Percentiles rank a stretch among this genome's conserved stretches.
These are phyloP conservation scores for Rhytidhysteron rufulum DNA, from an alignment of 2,329 filamentous ascomycete genomes.

Conservation along the genomic window DNA sequence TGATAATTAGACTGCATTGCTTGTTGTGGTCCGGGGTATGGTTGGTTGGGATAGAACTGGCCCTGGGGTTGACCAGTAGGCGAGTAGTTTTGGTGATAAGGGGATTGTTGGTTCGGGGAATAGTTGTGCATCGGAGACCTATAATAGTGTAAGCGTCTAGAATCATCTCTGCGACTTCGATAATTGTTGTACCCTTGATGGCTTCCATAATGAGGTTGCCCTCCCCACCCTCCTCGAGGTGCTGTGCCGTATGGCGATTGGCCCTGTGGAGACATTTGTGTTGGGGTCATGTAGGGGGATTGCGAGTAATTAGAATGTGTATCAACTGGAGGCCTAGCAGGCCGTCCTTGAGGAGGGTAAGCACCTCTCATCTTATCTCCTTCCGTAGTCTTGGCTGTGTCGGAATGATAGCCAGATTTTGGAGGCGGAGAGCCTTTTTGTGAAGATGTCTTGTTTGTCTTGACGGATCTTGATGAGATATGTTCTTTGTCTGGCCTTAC, in stretches of 20 bases:
- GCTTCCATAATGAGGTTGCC: conserved; percentile 43
- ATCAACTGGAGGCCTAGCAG: conserved; percentile 39
- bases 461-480: conserved; percentile 10
- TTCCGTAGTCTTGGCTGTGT: conserved; percentile 22
- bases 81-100: conserved; percentile 45
- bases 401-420: conserved; percentile 27
- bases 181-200: conserved; percentile 47
- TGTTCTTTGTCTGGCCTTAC: conserved; percentile 17
- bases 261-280: conserved; percentile 59
- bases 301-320: conserved; percentile 50
- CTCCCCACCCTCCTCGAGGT: conserved; percentile 53
- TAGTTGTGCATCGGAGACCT: conserved; percentile 53
- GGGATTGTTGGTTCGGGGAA: conserved; percentile 51
- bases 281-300: conserved; percentile 57
- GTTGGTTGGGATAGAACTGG: conserved; percentile 52
- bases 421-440: conserved; percentile 24
- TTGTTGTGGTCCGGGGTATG: conserved; percentile 55
- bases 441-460: conserved; percentile 14
- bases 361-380: conserved; percentile 33
- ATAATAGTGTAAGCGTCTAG: conserved; percentile 17
- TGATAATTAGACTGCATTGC: conserved; percentile 54
- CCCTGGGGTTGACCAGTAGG: conserved; percentile 41
- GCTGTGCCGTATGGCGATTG: conserved; percentile 58
- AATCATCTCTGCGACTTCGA: conserved; percentile 5
- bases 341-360: conserved; percentile 34